Conservation (phyloP, 345 rosid genomes). For the Sisymbrium altissimum region DNA sequence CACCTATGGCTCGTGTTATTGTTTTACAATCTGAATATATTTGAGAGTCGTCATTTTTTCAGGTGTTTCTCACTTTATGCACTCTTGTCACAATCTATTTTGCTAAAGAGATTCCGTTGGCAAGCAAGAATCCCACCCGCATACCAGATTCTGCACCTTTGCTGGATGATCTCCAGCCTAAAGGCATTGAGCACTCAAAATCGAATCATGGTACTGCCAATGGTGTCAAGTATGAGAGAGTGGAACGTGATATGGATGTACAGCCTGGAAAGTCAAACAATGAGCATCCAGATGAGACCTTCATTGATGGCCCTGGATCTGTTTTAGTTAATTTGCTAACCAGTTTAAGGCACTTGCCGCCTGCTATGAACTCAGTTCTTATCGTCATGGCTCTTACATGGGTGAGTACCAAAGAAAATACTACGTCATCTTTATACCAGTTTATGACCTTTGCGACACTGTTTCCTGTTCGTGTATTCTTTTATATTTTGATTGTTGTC, state of each 20-base stretch:
- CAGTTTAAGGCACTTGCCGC: constrained; percentile 92
- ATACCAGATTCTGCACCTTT: constrained; percentile 83
- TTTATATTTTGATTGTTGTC: background rate
- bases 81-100: constrained; percentile 80
- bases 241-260: constrained; percentile 38
- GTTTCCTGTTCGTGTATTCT: background rate
- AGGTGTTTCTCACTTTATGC: constrained; percentile 84
- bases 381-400: constrained; percentile 94
- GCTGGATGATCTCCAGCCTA: constrained; percentile 50
- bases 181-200: constrained; percentile 47
- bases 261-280: constrained; percentile 39
- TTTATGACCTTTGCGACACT: background rate
- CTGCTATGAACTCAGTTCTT: constrained; percentile 90
- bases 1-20: background rate
- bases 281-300: constrained; percentile 47
- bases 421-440: background rate
- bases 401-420: constrained; percentile 47
- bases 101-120: constrained; percentile 82
- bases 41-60: constrained; percentile 23
- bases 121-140: constrained; percentile 36
- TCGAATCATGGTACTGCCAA: constrained; percentile 40
- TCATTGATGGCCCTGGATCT: constrained; percentile 82
- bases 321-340: constrained; percentile 86
- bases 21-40: background rate
- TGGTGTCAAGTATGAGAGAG: constrained; percentile 36